Conservation (phyloP, 768 basidiomycete genomes). For the Sistotremastrum niveocremeum region DNA sequence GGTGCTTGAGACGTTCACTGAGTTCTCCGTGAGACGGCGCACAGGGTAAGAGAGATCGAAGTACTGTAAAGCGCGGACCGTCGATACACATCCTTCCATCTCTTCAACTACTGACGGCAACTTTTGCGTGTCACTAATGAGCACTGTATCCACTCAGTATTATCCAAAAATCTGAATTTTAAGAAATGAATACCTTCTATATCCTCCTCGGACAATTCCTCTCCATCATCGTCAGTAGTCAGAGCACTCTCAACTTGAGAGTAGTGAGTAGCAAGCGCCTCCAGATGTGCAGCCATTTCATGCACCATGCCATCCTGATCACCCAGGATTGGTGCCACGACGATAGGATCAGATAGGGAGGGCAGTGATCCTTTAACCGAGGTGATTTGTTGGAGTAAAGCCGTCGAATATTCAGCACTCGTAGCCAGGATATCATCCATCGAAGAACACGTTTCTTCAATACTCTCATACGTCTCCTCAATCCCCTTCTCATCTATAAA, state of each 20-base stretch:
- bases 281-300: slow-evolving; percentile 62
- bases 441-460: slow-evolving; percentile 53
- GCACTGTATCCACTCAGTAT: slow-evolving; percentile 30
- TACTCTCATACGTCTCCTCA: slow-evolving; percentile 58
- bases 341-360: slow-evolving; percentile 17
- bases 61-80: slow-evolving; percentile 1
- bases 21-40: neutral
- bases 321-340: slow-evolving; percentile 35
- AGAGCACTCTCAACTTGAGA: slow-evolving; percentile 62
- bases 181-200: slow-evolving; percentile 36
- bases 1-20: slow-evolving; percentile 38
- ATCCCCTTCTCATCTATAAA: slow-evolving; percentile 77
- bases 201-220: slow-evolving; percentile 53
- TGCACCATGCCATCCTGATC: slow-evolving; percentile 44
- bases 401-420: slow-evolving; percentile 58
- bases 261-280: slow-evolving; percentile 61
- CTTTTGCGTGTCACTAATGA: slow-evolving; percentile 72
- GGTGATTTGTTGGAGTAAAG: slow-evolving; percentile 38
- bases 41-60: neutral
- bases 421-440: slow-evolving; percentile 51
- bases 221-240: slow-evolving; percentile 56
- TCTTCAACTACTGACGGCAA: slow-evolving; percentile 63
- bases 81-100: slow-evolving; percentile 32
- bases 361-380: slow-evolving; percentile 44
- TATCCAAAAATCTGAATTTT: neutral